Evolutionary conservation across 805 yeast genomes (phyloP).

Genomic region (Zygotorulaspora danielsina): DNA sequence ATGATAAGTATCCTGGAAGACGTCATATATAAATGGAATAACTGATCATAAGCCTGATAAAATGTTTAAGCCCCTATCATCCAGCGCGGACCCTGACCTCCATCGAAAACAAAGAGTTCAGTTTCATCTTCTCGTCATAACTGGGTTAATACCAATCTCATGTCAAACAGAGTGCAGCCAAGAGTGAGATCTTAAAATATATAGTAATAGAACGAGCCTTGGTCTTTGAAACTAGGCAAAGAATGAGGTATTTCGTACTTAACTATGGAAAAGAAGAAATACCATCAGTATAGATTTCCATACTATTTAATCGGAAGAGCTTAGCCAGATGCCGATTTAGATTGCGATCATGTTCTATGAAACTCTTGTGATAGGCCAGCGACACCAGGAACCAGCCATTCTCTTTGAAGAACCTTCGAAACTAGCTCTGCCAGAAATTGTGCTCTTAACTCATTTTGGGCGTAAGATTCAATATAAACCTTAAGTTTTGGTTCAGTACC

Average conservation of each 20-base stretch:
- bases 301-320: too few species aligned
- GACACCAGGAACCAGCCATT: slow-evolving; percentile 68
- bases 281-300: too few species aligned
- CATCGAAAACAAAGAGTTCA: slow-evolving; percentile 43
- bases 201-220: too few species aligned
- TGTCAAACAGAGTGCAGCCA: too few species aligned
- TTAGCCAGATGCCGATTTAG: too few species aligned
- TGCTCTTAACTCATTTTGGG: slow-evolving; percentile 47
- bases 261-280: too few species aligned
- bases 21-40: slow-evolving; percentile 39
- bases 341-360: background rate
- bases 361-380: slow-evolving; percentile 36
- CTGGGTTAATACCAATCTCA: slow-evolving; percentile 14
- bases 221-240: too few species aligned
- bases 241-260: too few species aligned
- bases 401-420: slow-evolving; percentile 55
- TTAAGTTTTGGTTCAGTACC: slow-evolving; percentile 96
- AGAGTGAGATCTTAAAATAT: too few species aligned
- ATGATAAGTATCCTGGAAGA: slow-evolving; percentile 20
- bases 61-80: slow-evolving; percentile 43
- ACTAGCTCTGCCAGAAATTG: slow-evolving; percentile 50
- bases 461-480: slow-evolving; percentile 78
- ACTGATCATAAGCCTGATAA: slow-evolving; percentile 61
- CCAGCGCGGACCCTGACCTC: slow-evolving; percentile 67
- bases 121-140: slow-evolving; percentile 13